Conservation (phyloP, 2,329 filamentous ascomycete genomes). For the Claviceps sp. region DNA sequence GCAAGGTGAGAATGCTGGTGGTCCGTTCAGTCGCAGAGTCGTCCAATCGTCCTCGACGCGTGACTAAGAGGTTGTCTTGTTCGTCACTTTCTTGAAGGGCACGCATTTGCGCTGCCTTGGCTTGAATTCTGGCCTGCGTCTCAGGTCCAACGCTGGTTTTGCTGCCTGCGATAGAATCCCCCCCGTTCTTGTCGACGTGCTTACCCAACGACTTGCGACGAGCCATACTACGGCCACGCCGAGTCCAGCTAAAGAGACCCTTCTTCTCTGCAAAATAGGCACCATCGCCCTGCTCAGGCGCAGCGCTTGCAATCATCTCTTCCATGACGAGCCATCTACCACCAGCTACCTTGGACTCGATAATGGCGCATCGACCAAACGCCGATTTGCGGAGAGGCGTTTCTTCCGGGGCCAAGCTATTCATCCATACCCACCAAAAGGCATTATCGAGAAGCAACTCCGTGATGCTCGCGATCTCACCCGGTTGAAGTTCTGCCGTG, state of each 20-base stretch:
- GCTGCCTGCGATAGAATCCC: constrained; percentile 37
- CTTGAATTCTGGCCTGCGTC: constrained; percentile 85
- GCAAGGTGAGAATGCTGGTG: constrained; percentile 77
- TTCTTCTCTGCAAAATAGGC: constrained; percentile 95
- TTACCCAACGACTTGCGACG: constrained; percentile 62
- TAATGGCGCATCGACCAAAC: constrained; percentile 83
- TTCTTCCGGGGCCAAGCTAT: constrained; percentile 83
- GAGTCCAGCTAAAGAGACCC: constrained; percentile 78
- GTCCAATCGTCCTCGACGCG: constrained; percentile 42
- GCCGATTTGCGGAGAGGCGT: constrained; percentile 73
- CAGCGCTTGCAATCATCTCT: constrained; percentile 89
- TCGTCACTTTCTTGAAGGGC: constrained; percentile 51
- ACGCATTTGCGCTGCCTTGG: constrained; percentile 74
- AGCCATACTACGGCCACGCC: constrained; percentile 45
- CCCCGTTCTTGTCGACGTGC: constrained; percentile 34
- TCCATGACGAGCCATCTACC: constrained; percentile 91
- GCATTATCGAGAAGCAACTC: constrained; percentile 80
- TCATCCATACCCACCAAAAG: constrained; percentile 99
- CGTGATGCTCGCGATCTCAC: constrained; percentile 86
- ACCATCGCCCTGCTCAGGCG: constrained; percentile 67
- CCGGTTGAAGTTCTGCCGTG: constrained; percentile 59
- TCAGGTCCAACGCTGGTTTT: constrained; percentile 80
- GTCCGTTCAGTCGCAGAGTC: constrained; percentile 57
- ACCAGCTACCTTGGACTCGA: constrained; percentile 72
- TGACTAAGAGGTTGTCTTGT: constrained; percentile 25